Percentiles rank a stretch among this genome's conserved stretches.
Evolutionary conservation across 2,329 filamentous ascomycete genomes (phyloP).

Genomic region (Colletotrichum sp.): DNA sequence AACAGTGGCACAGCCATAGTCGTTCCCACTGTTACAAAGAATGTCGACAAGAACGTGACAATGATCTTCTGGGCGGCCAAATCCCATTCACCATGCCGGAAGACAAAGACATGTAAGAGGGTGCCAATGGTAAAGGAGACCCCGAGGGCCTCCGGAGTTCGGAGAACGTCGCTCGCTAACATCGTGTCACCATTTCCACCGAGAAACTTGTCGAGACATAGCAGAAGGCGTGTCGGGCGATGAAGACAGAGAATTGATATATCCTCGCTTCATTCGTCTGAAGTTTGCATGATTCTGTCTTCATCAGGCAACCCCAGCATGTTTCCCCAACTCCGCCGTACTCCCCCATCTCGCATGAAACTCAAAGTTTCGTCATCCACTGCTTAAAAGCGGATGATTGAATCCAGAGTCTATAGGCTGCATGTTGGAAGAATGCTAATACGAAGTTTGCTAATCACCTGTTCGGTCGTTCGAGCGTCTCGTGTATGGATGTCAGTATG

Average conservation of each 20-base stretch:
- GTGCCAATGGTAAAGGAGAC: conserved; percentile 4
- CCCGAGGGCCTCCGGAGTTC: neutral
- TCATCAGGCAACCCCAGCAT: neutral
- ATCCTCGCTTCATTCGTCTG: neutral
- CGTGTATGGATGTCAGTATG: too few relatives aligned
- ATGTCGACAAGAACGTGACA: neutral
- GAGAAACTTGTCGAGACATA: neutral
- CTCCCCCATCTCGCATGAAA: neutral
- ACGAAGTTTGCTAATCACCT: neutral
- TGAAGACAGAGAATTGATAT: neutral
- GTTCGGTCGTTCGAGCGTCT: neutral
- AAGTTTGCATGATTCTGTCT: neutral
- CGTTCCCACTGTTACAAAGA: neutral
- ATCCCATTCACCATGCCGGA: conserved; percentile 31
- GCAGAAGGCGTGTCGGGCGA: rapidly evolving
- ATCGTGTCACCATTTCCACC: neutral
- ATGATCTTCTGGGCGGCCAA: conserved; percentile 14
- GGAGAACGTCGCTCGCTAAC: neutral
- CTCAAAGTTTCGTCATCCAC: neutral
- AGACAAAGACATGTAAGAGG: conserved; percentile 21
- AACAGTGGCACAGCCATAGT: neutral
- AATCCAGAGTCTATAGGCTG: neutral
- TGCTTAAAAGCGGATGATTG: neutral
- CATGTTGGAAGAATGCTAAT: neutral
- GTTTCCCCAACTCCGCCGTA: neutral